Evolutionary conservation across 2,329 filamentous ascomycete genomes (phyloP).

Genomic region (Tolypocladium tundrense): DNA sequence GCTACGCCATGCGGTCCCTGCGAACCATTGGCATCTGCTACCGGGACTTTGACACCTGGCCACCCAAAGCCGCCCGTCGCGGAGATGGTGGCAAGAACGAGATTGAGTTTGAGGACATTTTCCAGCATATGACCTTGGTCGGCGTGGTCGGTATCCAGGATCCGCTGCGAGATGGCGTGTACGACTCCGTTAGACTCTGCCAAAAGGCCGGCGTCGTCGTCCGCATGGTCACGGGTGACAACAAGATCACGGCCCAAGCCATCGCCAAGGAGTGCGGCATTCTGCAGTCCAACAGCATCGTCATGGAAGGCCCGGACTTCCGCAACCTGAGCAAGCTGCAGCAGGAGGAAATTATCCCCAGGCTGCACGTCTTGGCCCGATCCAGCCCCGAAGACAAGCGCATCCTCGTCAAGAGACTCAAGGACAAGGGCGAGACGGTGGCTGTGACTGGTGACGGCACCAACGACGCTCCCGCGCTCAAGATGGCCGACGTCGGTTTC

Average conservation of each 20-base stretch:
- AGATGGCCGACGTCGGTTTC: slow-evolving; percentile 73
- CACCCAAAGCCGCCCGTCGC: slow-evolving; percentile 52
- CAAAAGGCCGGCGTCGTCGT: slow-evolving; percentile 69
- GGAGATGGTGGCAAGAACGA: slow-evolving; percentile 47
- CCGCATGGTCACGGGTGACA: slow-evolving; percentile 80
- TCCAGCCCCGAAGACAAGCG: slow-evolving; percentile 72
- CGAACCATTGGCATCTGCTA: slow-evolving; percentile 79
- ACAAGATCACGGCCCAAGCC: slow-evolving; percentile 66
- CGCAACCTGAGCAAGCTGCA: slow-evolving; percentile 57
- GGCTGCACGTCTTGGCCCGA: slow-evolving; percentile 60
- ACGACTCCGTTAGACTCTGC: slow-evolving; percentile 60
- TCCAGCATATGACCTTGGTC: slow-evolving; percentile 57
- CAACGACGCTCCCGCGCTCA: slow-evolving; percentile 73
- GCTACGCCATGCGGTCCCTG: slow-evolving; percentile 69
- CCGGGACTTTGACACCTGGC: slow-evolving; percentile 78
- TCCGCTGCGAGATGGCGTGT: slow-evolving; percentile 65
- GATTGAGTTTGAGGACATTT: slow-evolving; percentile 56
- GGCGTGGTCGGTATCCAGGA: slow-evolving; percentile 74
- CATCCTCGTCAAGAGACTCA: slow-evolving; percentile 59
- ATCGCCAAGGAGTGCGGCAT: slow-evolving; percentile 75
- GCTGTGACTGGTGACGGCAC: slow-evolving; percentile 78
- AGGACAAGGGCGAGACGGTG: slow-evolving; percentile 65
- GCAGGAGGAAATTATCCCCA: slow-evolving; percentile 58
- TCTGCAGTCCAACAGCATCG: slow-evolving; percentile 53
- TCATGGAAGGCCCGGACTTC: slow-evolving; percentile 73